phyloP scores from a whole-genome alignment of 495 filamentous ascomycete species.

The Trichoderma erinaceum region DNA sequence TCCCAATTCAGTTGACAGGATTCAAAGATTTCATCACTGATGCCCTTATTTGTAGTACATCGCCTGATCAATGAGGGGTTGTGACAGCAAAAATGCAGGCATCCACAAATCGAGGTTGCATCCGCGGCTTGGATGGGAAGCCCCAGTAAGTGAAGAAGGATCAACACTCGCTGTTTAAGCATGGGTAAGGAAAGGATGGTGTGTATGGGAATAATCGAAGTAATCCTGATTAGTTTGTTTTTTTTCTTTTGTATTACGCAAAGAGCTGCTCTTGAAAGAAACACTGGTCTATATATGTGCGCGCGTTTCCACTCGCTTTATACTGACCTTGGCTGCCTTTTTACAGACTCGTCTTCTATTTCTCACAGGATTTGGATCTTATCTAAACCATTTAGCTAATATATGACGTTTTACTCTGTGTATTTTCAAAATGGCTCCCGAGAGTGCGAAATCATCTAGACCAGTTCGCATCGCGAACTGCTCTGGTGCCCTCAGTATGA shows the following conservation, averaged over 20 bases:
- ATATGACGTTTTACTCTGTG: not conserved
- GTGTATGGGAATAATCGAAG: no score
- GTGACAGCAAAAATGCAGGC: not conserved
- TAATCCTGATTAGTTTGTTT: no score
- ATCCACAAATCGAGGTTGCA: not conserved
- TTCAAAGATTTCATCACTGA: not conserved
- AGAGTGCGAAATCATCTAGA: not conserved
- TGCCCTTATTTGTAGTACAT: not conserved
- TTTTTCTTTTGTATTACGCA: no score
- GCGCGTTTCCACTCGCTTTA: no score
- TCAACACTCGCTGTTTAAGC: no score
- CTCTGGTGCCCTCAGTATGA: slow-evolving; percentile 23
- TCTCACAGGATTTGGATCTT: not conserved
- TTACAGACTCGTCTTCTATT: no score
- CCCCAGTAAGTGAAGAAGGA: not conserved
- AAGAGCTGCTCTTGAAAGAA: no score
- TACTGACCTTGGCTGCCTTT: no score
- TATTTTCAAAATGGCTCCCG: not conserved
- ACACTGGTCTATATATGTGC: no score
- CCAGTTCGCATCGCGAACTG: slow-evolving; percentile 28
- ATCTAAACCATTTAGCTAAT: not conserved
- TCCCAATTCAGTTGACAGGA: no score
- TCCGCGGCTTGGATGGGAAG: not conserved
- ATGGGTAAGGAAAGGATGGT: no score
- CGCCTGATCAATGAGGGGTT: not conserved